Evolutionary conservation across 2,329 filamentous ascomycete genomes (phyloP).

Genomic region (Botrytis galanthina): DNA sequence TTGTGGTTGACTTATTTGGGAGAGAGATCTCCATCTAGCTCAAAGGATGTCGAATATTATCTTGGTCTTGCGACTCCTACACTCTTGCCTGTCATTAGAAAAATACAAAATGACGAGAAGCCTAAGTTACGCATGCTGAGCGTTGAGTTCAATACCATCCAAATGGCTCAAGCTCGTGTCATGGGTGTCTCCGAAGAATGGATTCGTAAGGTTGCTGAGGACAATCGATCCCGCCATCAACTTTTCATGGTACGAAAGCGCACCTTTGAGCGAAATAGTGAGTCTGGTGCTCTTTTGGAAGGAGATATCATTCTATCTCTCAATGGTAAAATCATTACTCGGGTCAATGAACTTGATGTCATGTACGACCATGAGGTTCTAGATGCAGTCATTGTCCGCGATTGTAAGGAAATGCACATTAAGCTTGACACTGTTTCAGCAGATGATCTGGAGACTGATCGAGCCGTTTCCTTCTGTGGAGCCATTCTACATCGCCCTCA

Average conservation of each 20-base stretch:
- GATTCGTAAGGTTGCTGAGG: conserved; percentile 85
- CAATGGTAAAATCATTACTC: conserved; percentile 89
- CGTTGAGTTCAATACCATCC: conserved; percentile 90
- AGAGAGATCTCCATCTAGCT: conserved; percentile 73
- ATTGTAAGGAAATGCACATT: conserved; percentile 74
- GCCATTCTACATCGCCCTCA: conserved; percentile 91
- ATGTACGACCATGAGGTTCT: conserved; percentile 90
- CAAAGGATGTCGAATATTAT: conserved; percentile 94
- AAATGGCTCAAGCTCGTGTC: conserved; percentile 94
- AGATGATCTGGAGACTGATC: conserved; percentile 86
- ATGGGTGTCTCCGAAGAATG: conserved; percentile 97
- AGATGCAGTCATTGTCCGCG: conserved; percentile 81
- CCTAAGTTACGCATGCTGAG: conserved; percentile 88
- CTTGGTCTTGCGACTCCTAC: conserved; percentile 87
- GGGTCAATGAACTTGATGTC: conserved; percentile 87
- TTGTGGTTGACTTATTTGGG: conserved; percentile 97
- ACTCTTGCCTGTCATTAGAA: conserved; percentile 80
- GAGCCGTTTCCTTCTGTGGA: conserved; percentile 91
- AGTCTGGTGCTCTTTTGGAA: conserved; percentile 71
- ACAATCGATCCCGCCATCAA: conserved; percentile 90
- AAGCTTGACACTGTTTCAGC: conserved; percentile 83
- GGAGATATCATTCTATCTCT: conserved; percentile 90
- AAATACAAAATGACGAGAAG: conserved; percentile 75
- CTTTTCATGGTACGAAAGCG: conserved; percentile 98
- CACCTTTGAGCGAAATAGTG: conserved; percentile 62